Base-by-base conservation (phyloP, 441 rosid species). In the Daphne laureola region DNA sequence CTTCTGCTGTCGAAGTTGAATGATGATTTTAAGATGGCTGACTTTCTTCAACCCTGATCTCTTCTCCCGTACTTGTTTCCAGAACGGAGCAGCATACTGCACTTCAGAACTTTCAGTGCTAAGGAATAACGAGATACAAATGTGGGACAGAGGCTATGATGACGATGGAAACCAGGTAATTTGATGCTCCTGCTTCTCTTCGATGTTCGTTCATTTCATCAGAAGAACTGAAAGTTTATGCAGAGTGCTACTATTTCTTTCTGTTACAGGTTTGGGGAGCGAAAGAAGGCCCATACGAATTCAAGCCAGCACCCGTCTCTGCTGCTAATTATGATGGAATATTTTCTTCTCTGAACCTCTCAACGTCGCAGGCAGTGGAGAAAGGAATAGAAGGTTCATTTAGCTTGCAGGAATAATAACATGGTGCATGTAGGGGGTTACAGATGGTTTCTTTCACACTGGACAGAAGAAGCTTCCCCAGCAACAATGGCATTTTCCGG, bases 101-200 rank as follows among this genome's bases (percentile, higher is more conserved):
- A 73, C 86, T 40, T 81, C 87, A 13, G 87, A 78, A 61, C 87
- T 84, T 41, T 54, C 86, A 1, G 58, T 90, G 53, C 40, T 80
- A 62, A 87, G 81, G 82, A 92, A 86, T 68, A 85, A 72, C 52
- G 97, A 92, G 74, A 69, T 83, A 57, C 95, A 87, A 55, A 75
- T 80, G 49, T 84, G 92, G 97, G 98, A 92, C 59, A 79, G 90
- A 44, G 97, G 96, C 27, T 92, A 76, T 4, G 96, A 86, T 17
- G 89, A 80, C 4, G 69, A 78, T 55, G 82, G 77, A 45, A 88
- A 81, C 65, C 96, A 89, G 87, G 98, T 89, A 14, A 25, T 53
- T 63, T 66, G 43, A 0, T 7, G 17, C 3, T 40, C 23, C 42
- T 36, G 26, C 49, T 8, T 50, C 12, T 0, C 14, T 1, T 21